Conservation (phyloP, 345 rosid species). For the Pugionium dolabratum region DNA sequence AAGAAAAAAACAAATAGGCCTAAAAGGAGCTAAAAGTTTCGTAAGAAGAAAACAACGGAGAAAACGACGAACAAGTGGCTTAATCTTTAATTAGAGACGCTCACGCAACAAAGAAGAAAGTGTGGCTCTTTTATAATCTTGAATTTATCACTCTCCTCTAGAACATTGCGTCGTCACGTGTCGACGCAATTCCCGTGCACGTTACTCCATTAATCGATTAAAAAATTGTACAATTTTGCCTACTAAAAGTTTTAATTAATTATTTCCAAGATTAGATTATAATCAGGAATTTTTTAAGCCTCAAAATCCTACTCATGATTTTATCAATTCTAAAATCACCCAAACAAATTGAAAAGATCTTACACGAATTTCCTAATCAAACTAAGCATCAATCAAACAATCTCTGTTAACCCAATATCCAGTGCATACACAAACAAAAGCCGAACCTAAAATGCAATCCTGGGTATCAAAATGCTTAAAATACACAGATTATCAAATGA, state of each 20-base stretch:
- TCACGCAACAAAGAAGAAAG: slow-evolving; percentile 29
- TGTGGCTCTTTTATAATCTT: slow-evolving; percentile 8
- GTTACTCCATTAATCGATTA: slow-evolving; percentile 27
- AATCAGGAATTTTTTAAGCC: background rate
- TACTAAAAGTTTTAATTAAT: slow-evolving; percentile 3
- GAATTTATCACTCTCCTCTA: slow-evolving; percentile 34
- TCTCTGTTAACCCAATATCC: background rate
- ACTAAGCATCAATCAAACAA: slow-evolving; percentile 5
- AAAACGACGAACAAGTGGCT: slow-evolving; percentile 25
- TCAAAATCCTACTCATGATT: background rate
- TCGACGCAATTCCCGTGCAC: slow-evolving; percentile 32
- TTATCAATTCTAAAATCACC: background rate
- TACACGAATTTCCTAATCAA: slow-evolving; percentile 1
- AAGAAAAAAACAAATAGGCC: background rate
- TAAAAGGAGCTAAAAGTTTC: background rate
- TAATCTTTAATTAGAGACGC: slow-evolving; percentile 19
- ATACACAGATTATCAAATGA: background rate
- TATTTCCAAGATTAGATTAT: background rate
- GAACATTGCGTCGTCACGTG: slow-evolving; percentile 30
- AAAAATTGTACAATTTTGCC: slow-evolving; percentile 4
- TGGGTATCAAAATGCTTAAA: background rate
- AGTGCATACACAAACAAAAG: background rate
- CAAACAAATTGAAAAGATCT: background rate
- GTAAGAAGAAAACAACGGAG: slow-evolving; percentile 17
- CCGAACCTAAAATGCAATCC: slow-evolving; percentile 4